Evolutionary conservation across 202 grass and related monocot genomes (phyloP).

Genomic region (Miscanthus sacchariflorus): DNA sequence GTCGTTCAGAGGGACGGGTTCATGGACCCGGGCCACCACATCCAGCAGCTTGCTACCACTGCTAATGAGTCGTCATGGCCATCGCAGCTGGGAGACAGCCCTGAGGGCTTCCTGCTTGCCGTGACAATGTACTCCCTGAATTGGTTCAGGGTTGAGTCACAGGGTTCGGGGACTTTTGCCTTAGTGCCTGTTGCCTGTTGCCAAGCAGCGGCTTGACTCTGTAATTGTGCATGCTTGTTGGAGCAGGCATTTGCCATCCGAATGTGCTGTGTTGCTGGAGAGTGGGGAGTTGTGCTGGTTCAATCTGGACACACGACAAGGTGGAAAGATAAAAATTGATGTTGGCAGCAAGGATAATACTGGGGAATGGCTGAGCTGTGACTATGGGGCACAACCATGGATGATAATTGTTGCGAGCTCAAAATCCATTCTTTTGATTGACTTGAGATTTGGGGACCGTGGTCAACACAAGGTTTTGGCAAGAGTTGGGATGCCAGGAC

Average conservation of each 20-base stretch:
- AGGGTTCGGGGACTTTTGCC: not conserved
- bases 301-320: slow-evolving; percentile 53
- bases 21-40: slow-evolving; percentile 62
- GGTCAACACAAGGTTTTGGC: slow-evolving; percentile 59
- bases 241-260: slow-evolving; percentile 67
- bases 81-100: not conserved
- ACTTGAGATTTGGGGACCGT: slow-evolving; percentile 56
- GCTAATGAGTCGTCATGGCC: slow-evolving; percentile 37
- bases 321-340: slow-evolving; percentile 57
- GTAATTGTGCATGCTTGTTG: slow-evolving; percentile 72
- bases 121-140: slow-evolving; percentile 76
- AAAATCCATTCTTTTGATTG: slow-evolving; percentile 63
- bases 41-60: slow-evolving; percentile 55
- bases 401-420: slow-evolving; percentile 62
- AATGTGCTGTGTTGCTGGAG: slow-evolving; percentile 67
- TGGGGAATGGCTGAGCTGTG: slow-evolving; percentile 75
- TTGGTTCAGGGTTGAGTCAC: slow-evolving; percentile 75
- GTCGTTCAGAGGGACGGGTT: slow-evolving; percentile 70
- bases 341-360: slow-evolving; percentile 42
- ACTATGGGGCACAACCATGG: slow-evolving; percentile 76
- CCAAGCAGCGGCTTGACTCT: slow-evolving; percentile 66
- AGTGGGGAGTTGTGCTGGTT: slow-evolving; percentile 84
- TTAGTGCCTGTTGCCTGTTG: slow-evolving; percentile 51
- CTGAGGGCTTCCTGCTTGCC: slow-evolving; percentile 73
- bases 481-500: slow-evolving; percentile 56